A percentile compares a stretch with the other conserved stretches of the same genome.
phyloP scores from a whole-genome alignment of 768 basidiomycete genomes.

The Panus rudis region DNA sequence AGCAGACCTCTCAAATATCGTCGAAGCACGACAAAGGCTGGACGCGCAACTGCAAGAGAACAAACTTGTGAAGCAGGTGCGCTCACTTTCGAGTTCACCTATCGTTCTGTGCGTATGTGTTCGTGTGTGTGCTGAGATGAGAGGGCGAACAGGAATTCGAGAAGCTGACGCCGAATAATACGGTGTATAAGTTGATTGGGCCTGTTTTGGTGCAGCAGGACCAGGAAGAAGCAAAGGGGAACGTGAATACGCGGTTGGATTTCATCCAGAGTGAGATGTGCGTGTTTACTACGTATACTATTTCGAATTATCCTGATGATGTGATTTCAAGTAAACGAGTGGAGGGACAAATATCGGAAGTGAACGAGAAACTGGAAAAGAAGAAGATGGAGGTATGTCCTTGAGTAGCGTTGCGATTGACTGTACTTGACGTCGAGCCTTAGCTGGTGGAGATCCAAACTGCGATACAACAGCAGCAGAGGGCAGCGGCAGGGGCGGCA shows the following conservation, averaged over 20 bases:
- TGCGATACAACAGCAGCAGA: conserved; percentile 4
- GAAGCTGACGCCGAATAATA: conserved; percentile 64
- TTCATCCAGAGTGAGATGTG: conserved; percentile 89
- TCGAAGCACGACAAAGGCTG: conserved; percentile 80
- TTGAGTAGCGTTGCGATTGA: not conserved
- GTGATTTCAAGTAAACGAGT: conserved; percentile 54
- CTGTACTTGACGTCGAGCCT: not conserved
- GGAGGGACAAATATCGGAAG: conserved; percentile 75
- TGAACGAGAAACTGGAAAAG: conserved; percentile 67
- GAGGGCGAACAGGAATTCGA: conserved; percentile 64
- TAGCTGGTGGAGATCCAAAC: conserved; percentile 9
- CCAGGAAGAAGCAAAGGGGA: conserved; percentile 75
- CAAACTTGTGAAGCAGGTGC: conserved; percentile 84
- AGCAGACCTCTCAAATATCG: conserved; percentile 56
- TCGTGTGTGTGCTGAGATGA: not conserved
- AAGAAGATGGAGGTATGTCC: conserved; percentile 72
- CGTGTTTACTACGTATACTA: conserved; percentile 18
- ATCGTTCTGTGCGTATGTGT: not conserved
- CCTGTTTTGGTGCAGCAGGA: conserved; percentile 90
- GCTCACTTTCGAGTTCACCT: too few relatives aligned
- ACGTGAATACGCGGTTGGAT: conserved; percentile 84
- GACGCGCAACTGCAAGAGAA: conserved; percentile 90
- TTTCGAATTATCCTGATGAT: conserved; percentile 7
- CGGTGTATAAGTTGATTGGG: conserved; percentile 86
- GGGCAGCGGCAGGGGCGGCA: conserved; percentile 1